A percentile compares a stretch with the other conserved stretches of the same genome.
Evolutionary conservation across 305 asterid species (phyloP).

Genomic region (Plantago coronopus): DNA sequence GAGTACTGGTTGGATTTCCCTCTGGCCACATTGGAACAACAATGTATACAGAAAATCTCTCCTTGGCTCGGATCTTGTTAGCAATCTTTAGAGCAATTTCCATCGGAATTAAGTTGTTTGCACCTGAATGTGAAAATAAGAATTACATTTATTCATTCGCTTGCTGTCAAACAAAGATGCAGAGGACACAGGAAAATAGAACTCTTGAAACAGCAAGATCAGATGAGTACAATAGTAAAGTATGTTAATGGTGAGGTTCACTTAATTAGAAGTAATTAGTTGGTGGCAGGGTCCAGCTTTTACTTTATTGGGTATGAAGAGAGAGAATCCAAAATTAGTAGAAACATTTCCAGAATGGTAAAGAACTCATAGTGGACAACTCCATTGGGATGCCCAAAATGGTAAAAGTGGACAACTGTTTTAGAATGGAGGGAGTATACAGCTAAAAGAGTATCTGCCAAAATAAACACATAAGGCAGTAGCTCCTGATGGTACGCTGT

Average conservation of each 20-base stretch:
- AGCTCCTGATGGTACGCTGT: neutral
- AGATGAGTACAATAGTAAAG: no score
- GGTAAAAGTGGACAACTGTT: no score
- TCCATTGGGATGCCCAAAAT: no score
- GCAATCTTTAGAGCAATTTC: conserved; percentile 70
- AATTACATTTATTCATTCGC: conserved; percentile 10
- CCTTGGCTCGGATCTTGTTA: conserved; percentile 49
- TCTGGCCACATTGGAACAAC: conserved; percentile 79
- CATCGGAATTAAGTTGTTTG: conserved; percentile 68
- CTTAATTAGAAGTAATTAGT: no score
- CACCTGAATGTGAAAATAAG: conserved; percentile 33
- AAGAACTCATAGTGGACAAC: no score
- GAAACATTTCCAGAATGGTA: no score
- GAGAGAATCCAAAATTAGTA: no score
- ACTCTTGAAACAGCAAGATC: neutral
- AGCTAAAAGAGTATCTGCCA: neutral
- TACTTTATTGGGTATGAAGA: no score
- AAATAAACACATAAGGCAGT: neutral
- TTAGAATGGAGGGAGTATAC: no score
- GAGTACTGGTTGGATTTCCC: conserved; percentile 58
- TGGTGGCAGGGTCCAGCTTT: no score
- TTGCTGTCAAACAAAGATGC: neutral
- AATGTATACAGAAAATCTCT: conserved; percentile 60
- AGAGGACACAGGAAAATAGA: neutral
- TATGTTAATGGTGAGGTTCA: no score